A percentile compares a stretch with the other conserved stretches of the same genome.
Conservation (phyloP, 2,329 filamentous ascomycete genomes). For the Berkeleyomyces rouxiae region DNA sequence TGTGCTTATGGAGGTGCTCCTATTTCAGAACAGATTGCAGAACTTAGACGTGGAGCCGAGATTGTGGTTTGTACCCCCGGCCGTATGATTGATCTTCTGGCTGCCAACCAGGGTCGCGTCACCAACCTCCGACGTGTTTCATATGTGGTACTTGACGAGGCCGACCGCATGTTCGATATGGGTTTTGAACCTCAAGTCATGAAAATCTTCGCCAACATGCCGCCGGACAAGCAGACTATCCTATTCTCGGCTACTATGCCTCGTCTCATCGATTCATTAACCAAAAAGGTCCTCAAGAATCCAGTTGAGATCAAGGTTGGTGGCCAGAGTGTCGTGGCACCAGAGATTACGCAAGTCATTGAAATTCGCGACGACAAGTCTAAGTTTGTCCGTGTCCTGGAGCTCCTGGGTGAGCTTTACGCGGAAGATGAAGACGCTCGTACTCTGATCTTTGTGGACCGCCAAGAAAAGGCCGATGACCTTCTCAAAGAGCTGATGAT, state of each 20-base stretch:
- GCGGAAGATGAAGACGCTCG: slow-evolving; percentile 77
- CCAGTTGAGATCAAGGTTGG: slow-evolving; percentile 88
- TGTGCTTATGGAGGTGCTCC: slow-evolving; percentile 91
- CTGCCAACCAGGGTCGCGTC: slow-evolving; percentile 84
- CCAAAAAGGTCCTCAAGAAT: slow-evolving; percentile 70
- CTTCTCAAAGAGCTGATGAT: slow-evolving; percentile 61
- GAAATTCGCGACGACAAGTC: slow-evolving; percentile 67
- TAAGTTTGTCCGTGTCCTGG: slow-evolving; percentile 72
- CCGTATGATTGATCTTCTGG: slow-evolving; percentile 85
- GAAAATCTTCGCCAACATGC: slow-evolving; percentile 84
- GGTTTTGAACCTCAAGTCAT: slow-evolving; percentile 96
- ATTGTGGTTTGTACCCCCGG: slow-evolving; percentile 92
- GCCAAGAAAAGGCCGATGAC: slow-evolving; percentile 77
- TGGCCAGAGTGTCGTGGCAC: slow-evolving; percentile 70
- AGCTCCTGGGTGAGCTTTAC: slow-evolving; percentile 76
- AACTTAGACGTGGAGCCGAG: slow-evolving; percentile 86
- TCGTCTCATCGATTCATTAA: slow-evolving; percentile 76
- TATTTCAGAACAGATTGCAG: slow-evolving; percentile 94
- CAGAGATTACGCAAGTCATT: slow-evolving; percentile 84
- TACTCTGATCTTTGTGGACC: slow-evolving; percentile 78
- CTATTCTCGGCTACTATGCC: slow-evolving; percentile 96
- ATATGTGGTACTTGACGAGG: slow-evolving; percentile 91
- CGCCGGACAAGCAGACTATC: slow-evolving; percentile 83
- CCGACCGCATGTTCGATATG: slow-evolving; percentile 99
- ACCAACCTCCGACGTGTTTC: slow-evolving; percentile 80